Evolutionary conservation across 345 rosid genomes (phyloP), one percentile per base, ranked within the genome.

Genomic region (Raphanus raphanistrum): DNA sequence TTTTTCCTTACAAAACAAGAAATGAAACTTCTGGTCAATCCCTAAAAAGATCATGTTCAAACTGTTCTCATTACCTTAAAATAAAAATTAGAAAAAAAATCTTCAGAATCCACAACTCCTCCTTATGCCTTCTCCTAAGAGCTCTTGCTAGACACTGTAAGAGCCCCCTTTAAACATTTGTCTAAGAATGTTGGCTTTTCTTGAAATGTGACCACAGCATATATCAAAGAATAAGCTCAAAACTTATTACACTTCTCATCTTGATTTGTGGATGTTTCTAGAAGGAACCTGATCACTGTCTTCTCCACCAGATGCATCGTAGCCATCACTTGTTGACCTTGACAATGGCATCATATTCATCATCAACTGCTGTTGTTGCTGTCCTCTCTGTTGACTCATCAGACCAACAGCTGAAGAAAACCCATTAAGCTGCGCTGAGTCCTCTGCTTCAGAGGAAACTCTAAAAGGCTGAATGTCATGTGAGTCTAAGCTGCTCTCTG

Each of bases 241-340:
- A 43, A 27, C 59, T 65, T 62, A 63, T 31, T 11, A 17, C 45
- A 10, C 43, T n/a, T 48, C 27, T 75, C 76, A 74, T 80, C 79
- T 70, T 27, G 97, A 83, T 77, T 89, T 90, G 64, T 91, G 87
- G 54, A 86, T 82, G 64, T 81, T 81, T 82, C 99, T 87, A 12
- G 90, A 84, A 75, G 99, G 92, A 76, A 92, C 92, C 74, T 89
- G 85, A 76, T 92, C 99, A 35, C 99, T 95, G 73, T 95, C 99
- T 84, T 95, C 99, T 25, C 99, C 99, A 17, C 97, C 97, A 10
- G 99, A 95, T 11, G 99, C 94, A 82, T 95, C 99, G 27, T 92
- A 92, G 4, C 96, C 99, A 70, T 95, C 97, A 66, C 97, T 95
- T 63, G 96, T 85, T 38, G 99, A 92, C 82, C 97, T 92, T 9